Conservation (phyloP, 768 basidiomycete species). For the Russula brevipes region DNA sequence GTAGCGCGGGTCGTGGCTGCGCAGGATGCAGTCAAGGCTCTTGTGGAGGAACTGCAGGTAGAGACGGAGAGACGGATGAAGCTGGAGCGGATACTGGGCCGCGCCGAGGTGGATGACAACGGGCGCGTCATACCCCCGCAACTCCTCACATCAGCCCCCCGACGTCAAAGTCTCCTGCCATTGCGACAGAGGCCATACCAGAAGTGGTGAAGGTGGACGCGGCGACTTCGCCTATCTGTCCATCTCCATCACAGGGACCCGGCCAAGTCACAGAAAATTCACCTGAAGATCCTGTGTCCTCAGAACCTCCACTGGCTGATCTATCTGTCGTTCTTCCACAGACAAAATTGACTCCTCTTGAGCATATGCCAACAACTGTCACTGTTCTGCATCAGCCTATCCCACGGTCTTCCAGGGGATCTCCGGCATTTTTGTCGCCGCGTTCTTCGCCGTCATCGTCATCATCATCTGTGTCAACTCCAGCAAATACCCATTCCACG, state of each 20-base stretch:
- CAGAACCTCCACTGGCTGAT: neutral
- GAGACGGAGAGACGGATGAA: conserved; percentile 50
- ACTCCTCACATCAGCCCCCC: neutral
- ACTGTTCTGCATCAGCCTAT: conserved; percentile 6
- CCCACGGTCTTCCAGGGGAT: conserved; percentile 4
- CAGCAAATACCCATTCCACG: neutral
- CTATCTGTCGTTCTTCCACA: neutral
- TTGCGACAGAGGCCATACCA: neutral
- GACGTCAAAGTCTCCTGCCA: neutral
- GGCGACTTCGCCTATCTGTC: conserved; percentile 21
- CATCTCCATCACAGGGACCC: neutral
- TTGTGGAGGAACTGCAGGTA: conserved; percentile 53
- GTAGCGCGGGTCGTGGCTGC: conserved; percentile 49
- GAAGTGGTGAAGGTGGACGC: conserved; percentile 19
- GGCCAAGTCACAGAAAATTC: neutral
- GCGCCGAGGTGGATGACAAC: conserved; percentile 10
- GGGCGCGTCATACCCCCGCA: conserved; percentile 4
- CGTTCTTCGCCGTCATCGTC: conserved; percentile 4
- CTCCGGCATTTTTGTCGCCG: conserved; percentile 13
- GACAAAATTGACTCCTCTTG: neutral
- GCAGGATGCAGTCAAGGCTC: conserved; percentile 43
- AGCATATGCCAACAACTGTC: neutral
- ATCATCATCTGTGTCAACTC: neutral
- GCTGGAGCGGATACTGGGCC: conserved; percentile 35
- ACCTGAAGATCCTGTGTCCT: neutral